phyloP scores from a whole-genome alignment of 257 asterid genomes.

The Thymus quinquecostatus region DNA sequence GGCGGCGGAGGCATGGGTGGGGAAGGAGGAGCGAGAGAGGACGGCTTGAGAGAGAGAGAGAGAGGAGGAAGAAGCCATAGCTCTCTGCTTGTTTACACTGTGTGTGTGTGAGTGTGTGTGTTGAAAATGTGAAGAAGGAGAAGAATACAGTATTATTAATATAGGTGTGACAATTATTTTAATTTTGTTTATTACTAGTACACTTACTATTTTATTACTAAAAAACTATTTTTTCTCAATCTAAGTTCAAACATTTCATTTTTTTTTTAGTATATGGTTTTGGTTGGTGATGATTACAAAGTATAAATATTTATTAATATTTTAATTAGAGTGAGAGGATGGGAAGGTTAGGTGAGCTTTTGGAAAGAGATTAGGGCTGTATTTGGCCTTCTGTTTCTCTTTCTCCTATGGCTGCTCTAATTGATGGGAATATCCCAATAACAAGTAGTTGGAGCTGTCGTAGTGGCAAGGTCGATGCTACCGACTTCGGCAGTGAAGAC shows the following conservation, averaged over 20 bases:
- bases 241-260: too few relatives aligned
- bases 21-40: conserved; percentile 62
- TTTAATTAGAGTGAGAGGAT: background rate
- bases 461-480: too few relatives aligned
- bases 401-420: too few relatives aligned
- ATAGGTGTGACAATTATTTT: background rate
- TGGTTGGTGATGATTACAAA: conserved; percentile 22
- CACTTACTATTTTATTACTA: too few relatives aligned
- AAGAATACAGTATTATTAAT: background rate
- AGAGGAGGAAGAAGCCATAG: conserved; percentile 88
- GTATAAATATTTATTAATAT: background rate
- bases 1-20: conserved; percentile 53
- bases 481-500: too few relatives aligned
- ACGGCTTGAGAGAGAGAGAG: conserved; percentile 81
- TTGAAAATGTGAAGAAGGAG: conserved; percentile 25
- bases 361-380: background rate
- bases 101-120: conserved; percentile 2
- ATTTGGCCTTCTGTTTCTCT: too few relatives aligned
- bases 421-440: too few relatives aligned
- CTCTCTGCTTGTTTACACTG: conserved; percentile 17
- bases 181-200: background rate
- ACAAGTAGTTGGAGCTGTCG: too few relatives aligned
- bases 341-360: conserved; percentile 9
- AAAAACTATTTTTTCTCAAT: too few relatives aligned
- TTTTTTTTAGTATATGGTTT: background rate